A percentile compares a stretch with the other conserved stretches of the same genome.
phyloP scores from a whole-genome alignment of 2,329 filamentous ascomycete species.

The Moelleriella libera region DNA sequence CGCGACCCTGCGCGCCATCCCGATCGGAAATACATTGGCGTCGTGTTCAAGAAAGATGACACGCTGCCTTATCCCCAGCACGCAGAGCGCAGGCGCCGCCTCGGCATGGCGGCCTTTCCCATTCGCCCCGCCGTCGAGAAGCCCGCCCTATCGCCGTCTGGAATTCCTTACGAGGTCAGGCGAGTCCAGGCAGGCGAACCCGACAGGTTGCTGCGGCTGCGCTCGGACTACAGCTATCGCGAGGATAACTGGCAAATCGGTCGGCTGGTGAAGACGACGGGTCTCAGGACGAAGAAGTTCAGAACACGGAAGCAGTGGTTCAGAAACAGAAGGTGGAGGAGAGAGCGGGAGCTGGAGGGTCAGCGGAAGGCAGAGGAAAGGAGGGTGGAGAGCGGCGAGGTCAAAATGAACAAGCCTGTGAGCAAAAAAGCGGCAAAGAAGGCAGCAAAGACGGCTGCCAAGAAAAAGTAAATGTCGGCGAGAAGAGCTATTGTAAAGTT shows the following conservation, averaged over 20 bases:
- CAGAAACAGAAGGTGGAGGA: constrained; percentile 26
- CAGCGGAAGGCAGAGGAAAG: constrained; percentile 22
- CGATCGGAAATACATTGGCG: constrained; percentile 85
- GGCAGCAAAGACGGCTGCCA: constrained; percentile 19
- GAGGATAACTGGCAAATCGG: constrained; percentile 48
- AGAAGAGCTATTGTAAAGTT: not conserved
- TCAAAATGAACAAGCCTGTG: constrained; percentile 15
- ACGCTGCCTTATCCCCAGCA: constrained; percentile 64
- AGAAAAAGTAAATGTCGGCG: constrained; percentile 16
- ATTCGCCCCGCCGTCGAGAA: constrained; percentile 23
- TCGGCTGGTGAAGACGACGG: constrained; percentile 35
- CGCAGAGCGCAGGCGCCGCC: constrained; percentile 56
- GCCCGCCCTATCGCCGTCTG: constrained; percentile 31
- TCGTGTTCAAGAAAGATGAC: constrained; percentile 73
- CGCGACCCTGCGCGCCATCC: constrained; percentile 71
- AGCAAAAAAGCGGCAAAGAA: constrained; percentile 21
- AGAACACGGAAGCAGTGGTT: constrained; percentile 35
- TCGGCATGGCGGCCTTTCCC: constrained; percentile 54
- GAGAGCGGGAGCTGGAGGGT: constrained; percentile 25
- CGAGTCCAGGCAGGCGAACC: constrained; percentile 26
- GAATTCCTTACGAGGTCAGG: constrained; percentile 32
- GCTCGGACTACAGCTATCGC: constrained; percentile 41
- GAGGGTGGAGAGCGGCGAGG: constrained; percentile 17
- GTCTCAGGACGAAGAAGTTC: constrained; percentile 33
- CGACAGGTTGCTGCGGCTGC: constrained; percentile 34